phyloP scores from a whole-genome alignment of 306 rosid species.

The Cicer arietinum region DNA sequence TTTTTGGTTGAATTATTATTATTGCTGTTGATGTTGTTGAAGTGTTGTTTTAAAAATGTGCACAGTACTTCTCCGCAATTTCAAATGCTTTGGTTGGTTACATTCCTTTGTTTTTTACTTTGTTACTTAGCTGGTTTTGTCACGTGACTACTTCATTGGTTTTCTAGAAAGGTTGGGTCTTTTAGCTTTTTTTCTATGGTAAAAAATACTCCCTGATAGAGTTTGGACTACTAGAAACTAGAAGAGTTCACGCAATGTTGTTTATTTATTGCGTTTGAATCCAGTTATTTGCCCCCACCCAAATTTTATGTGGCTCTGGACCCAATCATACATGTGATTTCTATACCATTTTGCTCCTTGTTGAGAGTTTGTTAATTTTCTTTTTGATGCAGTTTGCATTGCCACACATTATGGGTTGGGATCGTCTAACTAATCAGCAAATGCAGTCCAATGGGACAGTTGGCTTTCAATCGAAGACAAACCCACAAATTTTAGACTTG shows the following conservation, averaged over 20 bases:
- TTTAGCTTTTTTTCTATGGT: not conserved
- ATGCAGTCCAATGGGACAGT: conserved; percentile 42
- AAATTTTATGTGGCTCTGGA: not conserved
- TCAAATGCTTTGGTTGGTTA: not conserved
- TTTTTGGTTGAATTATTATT: conserved; percentile 6
- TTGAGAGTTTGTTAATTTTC: conserved; percentile 8
- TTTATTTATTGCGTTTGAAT: conserved; percentile 11
- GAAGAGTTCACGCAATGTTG: conserved; percentile 4
- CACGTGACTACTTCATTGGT: not conserved
- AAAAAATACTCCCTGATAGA: not conserved
- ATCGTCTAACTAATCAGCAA: conserved; percentile 58
- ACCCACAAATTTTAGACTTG: conserved; percentile 47
- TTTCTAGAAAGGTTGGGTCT: not conserved
- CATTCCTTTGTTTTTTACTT: not conserved
- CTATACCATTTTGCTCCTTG: conserved; percentile 8
- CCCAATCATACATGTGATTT: not conserved
- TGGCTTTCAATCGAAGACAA: conserved; percentile 46
- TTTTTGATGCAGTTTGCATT: conserved; percentile 71
- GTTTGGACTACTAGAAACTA: not conserved
- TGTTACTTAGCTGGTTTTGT: not conserved
- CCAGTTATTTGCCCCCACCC: not conserved
- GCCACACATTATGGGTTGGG: conserved; percentile 95
- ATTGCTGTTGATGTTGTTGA: not conserved
- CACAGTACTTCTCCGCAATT: not conserved
- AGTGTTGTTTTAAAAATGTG: not conserved